These are phyloP conservation scores for Teunomyces pallodes DNA, from an alignment of 805 yeast genomes.

Conservation along the genomic window DNA sequence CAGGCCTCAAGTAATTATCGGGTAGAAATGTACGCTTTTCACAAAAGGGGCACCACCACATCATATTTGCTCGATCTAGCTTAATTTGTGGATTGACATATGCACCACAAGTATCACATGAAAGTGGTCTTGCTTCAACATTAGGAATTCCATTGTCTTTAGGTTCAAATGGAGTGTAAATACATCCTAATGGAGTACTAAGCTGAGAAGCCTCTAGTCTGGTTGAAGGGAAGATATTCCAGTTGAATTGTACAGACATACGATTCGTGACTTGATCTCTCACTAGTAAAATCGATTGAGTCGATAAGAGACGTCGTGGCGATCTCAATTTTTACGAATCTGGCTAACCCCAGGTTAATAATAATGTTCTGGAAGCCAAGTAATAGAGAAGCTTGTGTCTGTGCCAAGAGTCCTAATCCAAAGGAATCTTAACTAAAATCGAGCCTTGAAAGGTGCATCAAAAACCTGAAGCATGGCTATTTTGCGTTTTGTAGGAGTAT, in stretches of 20 bases:
- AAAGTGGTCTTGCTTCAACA: slow-evolving; percentile 13
- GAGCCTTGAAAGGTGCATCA: too few relatives aligned
- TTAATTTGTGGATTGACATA: slow-evolving; percentile 28
- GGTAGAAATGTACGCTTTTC: slow-evolving; percentile 22
- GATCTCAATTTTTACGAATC: background rate
- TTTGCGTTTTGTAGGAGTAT: background rate
- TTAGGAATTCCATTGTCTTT: slow-evolving; percentile 4
- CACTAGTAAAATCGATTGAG: too few relatives aligned
- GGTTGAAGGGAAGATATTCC: slow-evolving; percentile 54
- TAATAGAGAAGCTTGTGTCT: too few relatives aligned
- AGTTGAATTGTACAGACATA: slow-evolving; percentile 56
- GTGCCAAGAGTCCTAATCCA: too few relatives aligned
- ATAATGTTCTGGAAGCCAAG: background rate
- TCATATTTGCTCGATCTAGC: slow-evolving; percentile 25
- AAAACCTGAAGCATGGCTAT: too few relatives aligned
- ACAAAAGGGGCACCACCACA: slow-evolving; percentile 44
- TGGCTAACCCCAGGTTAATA: background rate
- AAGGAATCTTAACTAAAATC: too few relatives aligned
- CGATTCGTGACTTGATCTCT: background rate
- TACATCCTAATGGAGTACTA: slow-evolving; percentile 37
- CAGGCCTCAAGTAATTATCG: slow-evolving; percentile 14
- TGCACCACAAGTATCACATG: slow-evolving; percentile 27
- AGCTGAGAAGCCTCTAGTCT: slow-evolving; percentile 32
- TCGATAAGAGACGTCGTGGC: slow-evolving; percentile 1
- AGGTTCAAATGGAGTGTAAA: slow-evolving; percentile 26